phyloP scores from a whole-genome alignment of 805 yeast genomes.

The Metschnikowia dekortorum region DNA sequence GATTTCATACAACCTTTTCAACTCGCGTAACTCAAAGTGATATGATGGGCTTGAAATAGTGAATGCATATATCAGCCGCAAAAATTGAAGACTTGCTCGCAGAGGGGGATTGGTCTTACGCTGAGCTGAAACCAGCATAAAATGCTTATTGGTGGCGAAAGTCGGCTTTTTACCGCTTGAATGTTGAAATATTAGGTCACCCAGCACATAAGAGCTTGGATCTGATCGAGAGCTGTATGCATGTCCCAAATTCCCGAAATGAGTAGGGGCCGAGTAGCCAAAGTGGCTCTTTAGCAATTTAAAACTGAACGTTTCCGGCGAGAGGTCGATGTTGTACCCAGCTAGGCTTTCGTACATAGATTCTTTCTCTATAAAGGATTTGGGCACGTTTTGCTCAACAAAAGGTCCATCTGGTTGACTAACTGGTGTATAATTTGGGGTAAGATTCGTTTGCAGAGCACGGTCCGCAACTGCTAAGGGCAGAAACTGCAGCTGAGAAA shows the following conservation, averaged over 20 bases:
- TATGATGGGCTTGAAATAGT: slow-evolving; percentile 27
- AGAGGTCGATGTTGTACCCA: background rate
- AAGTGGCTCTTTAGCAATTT: slow-evolving; percentile 15
- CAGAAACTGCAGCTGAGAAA: background rate
- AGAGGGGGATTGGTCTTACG: background rate
- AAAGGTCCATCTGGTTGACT: background rate
- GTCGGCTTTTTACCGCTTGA: background rate
- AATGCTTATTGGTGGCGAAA: background rate
- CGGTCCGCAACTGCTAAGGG: background rate
- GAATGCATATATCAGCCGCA: slow-evolving; percentile 35
- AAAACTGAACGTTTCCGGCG: slow-evolving; percentile 1
- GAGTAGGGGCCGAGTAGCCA: slow-evolving; percentile 20
- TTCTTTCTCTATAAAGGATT: background rate
- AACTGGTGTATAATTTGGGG: background rate
- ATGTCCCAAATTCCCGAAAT: background rate
- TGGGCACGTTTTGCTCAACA: background rate
- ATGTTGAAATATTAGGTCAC: background rate
- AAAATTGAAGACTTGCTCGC: slow-evolving; percentile 18
- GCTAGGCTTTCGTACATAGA: slow-evolving; percentile 4
- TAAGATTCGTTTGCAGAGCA: background rate
- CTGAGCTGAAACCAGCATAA: background rate
- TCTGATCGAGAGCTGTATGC: background rate
- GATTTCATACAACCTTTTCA: slow-evolving; percentile 20
- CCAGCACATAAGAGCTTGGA: background rate
- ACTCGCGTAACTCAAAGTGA: slow-evolving; percentile 18